Percentiles rank a stretch among this genome's conserved stretches.
These are phyloP conservation scores for Martiniozyma abietophila DNA, from an alignment of 805 yeast genomes.

Conservation along the genomic window DNA sequence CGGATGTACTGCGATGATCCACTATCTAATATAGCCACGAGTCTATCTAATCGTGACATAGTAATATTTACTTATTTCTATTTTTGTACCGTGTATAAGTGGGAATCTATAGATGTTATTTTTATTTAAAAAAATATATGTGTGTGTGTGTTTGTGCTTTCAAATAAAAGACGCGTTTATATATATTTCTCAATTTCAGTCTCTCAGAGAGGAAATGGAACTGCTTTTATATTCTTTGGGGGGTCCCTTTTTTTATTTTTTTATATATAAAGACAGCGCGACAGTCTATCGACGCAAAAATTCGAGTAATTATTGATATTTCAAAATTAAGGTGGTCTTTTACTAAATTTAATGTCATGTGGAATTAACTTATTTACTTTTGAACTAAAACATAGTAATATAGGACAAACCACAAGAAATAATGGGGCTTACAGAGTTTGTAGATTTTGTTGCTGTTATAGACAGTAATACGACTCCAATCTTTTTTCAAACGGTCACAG, in stretches of 20 bases:
- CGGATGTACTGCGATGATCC: slow-evolving; percentile 92
- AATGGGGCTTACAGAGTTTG: slow-evolving; percentile 1
- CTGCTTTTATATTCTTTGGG: too few relatives aligned
- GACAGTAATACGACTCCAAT: neutral
- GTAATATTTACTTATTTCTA: neutral
- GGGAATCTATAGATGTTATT: neutral
- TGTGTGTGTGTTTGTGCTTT: neutral
- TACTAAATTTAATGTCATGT: too few relatives aligned
- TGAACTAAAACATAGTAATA: too few relatives aligned
- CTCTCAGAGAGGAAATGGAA: too few relatives aligned
- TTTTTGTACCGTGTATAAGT: slow-evolving; percentile 1
- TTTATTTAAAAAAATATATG: neutral
- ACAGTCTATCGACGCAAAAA: too few relatives aligned
- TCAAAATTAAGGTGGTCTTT: too few relatives aligned
- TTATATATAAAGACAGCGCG: too few relatives aligned
- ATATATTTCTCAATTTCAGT: too few relatives aligned
- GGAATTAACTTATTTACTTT: too few relatives aligned
- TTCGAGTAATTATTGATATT: too few relatives aligned
- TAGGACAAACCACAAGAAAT: too few relatives aligned
- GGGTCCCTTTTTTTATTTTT: too few relatives aligned
- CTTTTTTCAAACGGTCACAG: slow-evolving; percentile 5
- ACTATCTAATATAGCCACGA: slow-evolving; percentile 57
- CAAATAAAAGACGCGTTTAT: neutral
- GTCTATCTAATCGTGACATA: slow-evolving; percentile 29
- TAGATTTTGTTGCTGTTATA: slow-evolving; percentile 2